Base-by-base conservation (phyloP, 2,329 filamentous ascomycete species). In the Stagonosporopsis vannaccii region DNA sequence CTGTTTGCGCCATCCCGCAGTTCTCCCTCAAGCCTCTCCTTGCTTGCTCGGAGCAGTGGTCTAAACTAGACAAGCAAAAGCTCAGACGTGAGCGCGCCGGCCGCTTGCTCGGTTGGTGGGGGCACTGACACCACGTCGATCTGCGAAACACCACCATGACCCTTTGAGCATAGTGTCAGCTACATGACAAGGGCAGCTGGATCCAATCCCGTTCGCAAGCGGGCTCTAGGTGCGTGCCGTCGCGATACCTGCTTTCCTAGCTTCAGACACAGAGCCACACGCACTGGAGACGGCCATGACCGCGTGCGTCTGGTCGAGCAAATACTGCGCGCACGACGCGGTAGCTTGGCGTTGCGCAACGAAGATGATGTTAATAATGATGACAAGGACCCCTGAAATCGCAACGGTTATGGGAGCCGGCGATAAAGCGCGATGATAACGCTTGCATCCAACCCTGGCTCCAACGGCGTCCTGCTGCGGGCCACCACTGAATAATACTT, bases 91-190 rank as follows among this genome's bases (percentile, higher is more conserved):
- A 46, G 25, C 25, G 54, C 39, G 47, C 40, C 40, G 43, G 48
- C 35, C 45, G 44, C 45, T 49, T 51, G 42, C 42, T 56, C 53
- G 63, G 58, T 62, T 57, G 61, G 60, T 46, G 54, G 55, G 60
- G 47, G 67, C 67, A 67, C 68, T 70, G 68, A 68, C 65, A 71
- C 65, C 61, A 59, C 56, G 62, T 67, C 65, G 65, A 67, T 66
- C 64, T 57, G 58, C 54, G 56, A 64, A 63, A 43, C 57, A 37
- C 37, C 41, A 48, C 66, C 59, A 62, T 53, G 25, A 46, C 61
- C 22, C 51, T 56, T 61, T 7, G 35, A 58, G 67, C 26, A 60
- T 66, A 47, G 70, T 56, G 54, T 44, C 23, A 22, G 33, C 44
- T 43, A 39, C 25, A 36, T 39, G 53, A 51, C 47, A 56, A 25